phyloP scores from a whole-genome alignment of 2,329 filamentous ascomycete genomes.

The Trichophyton benhamiae region DNA sequence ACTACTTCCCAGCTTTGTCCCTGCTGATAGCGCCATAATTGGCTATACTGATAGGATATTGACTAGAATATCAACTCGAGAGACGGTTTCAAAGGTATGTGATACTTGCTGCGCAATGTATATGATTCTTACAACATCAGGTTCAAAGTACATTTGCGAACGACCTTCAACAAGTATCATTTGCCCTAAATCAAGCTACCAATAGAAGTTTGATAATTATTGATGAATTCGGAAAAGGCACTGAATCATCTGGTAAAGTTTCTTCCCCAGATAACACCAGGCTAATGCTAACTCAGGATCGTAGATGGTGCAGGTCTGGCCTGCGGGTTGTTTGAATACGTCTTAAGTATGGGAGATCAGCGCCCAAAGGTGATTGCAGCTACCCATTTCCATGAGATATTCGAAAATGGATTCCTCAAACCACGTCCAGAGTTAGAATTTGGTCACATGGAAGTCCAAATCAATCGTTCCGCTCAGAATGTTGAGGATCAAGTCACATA shows the following conservation, averaged over 20 bases:
- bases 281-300: slow-evolving; percentile 1
- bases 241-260: slow-evolving; percentile 41
- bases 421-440: slow-evolving; percentile 37
- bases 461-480: slow-evolving; percentile 33
- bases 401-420: slow-evolving; percentile 43
- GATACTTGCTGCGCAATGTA: not conserved
- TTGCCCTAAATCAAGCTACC: slow-evolving; percentile 63
- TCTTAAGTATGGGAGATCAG: slow-evolving; percentile 38
- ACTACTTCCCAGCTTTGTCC: slow-evolving; percentile 56
- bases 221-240: slow-evolving; percentile 77
- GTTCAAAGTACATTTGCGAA: slow-evolving; percentile 60
- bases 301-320: slow-evolving; percentile 53
- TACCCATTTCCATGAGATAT: slow-evolving; percentile 50
- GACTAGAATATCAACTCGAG: slow-evolving; percentile 66
- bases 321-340: slow-evolving; percentile 48
- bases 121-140: slow-evolving; percentile 18
- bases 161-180: slow-evolving; percentile 75
- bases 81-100: slow-evolving; percentile 48
- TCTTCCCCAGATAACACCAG: not conserved
- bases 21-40: slow-evolving; percentile 61
- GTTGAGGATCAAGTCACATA: slow-evolving; percentile 45
- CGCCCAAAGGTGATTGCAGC: slow-evolving; percentile 49
- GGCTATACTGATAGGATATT: slow-evolving; percentile 88
- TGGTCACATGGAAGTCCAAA: slow-evolving; percentile 46
- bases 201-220: slow-evolving; percentile 69